These are phyloP conservation scores for Ceratobasidium sp. DNA, from an alignment of 1,284 basidiomycete genomes.

Conservation along the genomic window DNA sequence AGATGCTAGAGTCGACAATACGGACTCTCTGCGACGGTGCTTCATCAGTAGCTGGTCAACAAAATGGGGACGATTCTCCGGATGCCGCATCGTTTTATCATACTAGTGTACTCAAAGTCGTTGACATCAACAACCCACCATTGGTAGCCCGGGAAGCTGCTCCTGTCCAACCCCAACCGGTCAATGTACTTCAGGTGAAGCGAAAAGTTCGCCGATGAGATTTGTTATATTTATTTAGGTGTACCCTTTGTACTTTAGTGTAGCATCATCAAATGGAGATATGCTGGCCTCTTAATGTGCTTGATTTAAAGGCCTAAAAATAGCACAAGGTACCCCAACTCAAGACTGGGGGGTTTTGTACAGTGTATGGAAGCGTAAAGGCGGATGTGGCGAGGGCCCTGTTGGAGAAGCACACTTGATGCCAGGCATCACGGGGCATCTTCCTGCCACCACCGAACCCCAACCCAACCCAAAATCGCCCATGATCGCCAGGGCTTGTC, in stretches of 20 bases:
- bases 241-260: not conserved
- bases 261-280: not conserved
- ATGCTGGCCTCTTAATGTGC: not conserved
- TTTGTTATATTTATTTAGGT: not conserved
- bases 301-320: not conserved
- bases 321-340: not conserved
- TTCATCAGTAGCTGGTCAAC: not conserved
- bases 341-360: not conserved
- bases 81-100: constrained; percentile 25
- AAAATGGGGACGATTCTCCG: not conserved
- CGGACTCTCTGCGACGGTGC: constrained; percentile 59
- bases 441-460: not conserved
- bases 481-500: constrained; percentile 36
- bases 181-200: constrained; percentile 37
- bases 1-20: constrained; percentile 73
- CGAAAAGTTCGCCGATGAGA: constrained; percentile 27
- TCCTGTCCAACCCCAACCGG: constrained; percentile 10
- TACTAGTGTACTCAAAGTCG: constrained; percentile 1
- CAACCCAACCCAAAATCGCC: constrained; percentile 19
- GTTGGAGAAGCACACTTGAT: constrained; percentile 41
- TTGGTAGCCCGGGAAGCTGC: constrained; percentile 17
- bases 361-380: no score
- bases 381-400: not conserved
- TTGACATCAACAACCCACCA: constrained; percentile 28
- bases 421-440: constrained; percentile 22